Conservation (phyloP, 352 stramenopile species). For the Globisporangium spiculum region DNA sequence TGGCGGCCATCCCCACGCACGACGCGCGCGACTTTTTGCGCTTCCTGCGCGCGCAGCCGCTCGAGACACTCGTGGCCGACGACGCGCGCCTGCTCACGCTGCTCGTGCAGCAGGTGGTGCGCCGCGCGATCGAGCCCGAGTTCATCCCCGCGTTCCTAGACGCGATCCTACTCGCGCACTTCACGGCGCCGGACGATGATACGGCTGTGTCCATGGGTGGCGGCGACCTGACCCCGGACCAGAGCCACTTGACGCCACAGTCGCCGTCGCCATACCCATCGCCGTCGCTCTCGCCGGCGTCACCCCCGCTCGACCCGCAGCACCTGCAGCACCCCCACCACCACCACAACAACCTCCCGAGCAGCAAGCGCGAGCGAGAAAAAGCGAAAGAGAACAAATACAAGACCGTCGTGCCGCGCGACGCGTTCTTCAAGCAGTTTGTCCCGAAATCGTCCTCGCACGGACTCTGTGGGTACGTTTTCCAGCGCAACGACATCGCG, state of each 20-base stretch:
- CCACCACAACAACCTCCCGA: neutral
- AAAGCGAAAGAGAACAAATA: constrained; percentile 7
- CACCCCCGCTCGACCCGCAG: constrained; percentile 16
- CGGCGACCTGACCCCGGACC: constrained; percentile 14
- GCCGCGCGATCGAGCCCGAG: constrained; percentile 22
- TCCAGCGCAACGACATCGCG: constrained; percentile 96
- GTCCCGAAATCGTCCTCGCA: constrained; percentile 51
- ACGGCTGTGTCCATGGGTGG: constrained; percentile 13
- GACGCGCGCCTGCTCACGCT: constrained; percentile 15
- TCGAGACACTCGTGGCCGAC: constrained; percentile 9
- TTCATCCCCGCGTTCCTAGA: constrained; percentile 37
- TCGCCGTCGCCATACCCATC: constrained; percentile 17
- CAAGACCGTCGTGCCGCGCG: constrained; percentile 29
- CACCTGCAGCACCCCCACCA: constrained; percentile 6
- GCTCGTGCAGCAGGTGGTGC: constrained; percentile 21
- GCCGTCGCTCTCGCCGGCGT: constrained; percentile 19
- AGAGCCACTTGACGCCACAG: constrained; percentile 15
- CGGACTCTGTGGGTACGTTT: constrained; percentile 94
- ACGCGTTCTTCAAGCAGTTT: constrained; percentile 61
- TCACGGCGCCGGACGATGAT: constrained; percentile 2
- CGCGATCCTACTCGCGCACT: constrained; percentile 47
- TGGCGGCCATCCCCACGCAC: constrained; percentile 21
- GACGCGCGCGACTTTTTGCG: constrained; percentile 18
- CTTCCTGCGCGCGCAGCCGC: constrained; percentile 21
- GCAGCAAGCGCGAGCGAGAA: constrained; percentile 14